Evolutionary conservation across 768 basidiomycete species (phyloP), one percentile per base, ranked within the genome.

Genomic region (Asterophora lycoperdoides): DNA sequence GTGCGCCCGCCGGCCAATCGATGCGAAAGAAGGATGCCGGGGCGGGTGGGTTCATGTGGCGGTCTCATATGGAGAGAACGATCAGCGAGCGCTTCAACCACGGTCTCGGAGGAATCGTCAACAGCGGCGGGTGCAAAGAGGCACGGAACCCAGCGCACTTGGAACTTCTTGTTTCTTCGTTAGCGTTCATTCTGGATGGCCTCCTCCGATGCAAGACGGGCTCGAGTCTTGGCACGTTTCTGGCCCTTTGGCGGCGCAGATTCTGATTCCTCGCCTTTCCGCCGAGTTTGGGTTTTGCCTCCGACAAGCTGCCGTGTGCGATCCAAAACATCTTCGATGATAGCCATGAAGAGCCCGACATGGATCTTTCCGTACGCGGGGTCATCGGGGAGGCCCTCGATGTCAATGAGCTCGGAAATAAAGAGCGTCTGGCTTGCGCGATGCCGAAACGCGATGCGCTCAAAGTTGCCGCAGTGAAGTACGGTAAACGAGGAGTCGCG

Each of bases 381-480:
- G 17, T 54, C 35, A 7, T 41, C 23, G 15, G 41, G 48, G 15
- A 44, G 48, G 5, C 36, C 33, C 0, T 44, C 14, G 29, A 58
- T 17, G 20, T 58, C 41, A 39, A 60, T 52, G 32, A 60, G 32
- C 6, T 55, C 53, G 2, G 58, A 59, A 20, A 59, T 18, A 34
- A 44, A 59, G 17, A 60, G 42, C 2, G 58, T 60, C 23, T 57
- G 52, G 10, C 28, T 53, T 9, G 19, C 17, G 18, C 59, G 59
- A 44, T 59, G 56, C 5, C 56, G 55, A 46, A 53, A 49, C 13
- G 50, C 58, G 11, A 60, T 60, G n/a, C 49, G 20, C 32, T 60
- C 55, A 41, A 26, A 48, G 28, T 53, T 57, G 3, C 55, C 59
- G 18, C 52, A 60, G 48, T 59, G 45, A 5, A 60, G 41, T 11